Evolutionary conservation across 2,329 filamentous ascomycete species (phyloP).

Genomic region (Beauveria bassiana): DNA sequence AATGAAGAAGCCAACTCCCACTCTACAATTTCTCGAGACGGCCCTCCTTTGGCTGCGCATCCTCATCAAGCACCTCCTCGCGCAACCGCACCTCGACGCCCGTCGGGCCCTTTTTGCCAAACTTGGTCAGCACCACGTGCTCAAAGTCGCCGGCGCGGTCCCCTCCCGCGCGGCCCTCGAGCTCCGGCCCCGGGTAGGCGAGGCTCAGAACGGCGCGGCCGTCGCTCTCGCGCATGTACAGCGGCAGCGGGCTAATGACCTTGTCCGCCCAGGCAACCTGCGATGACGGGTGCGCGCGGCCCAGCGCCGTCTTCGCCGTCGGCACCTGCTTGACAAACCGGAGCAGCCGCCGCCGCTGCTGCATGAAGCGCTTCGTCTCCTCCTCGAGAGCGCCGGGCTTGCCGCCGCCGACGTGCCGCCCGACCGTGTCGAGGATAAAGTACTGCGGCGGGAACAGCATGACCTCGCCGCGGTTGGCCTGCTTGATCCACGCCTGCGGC

Average conservation of each 20-base stretch:
- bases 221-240: constrained; percentile 37
- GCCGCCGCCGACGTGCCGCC: constrained; percentile 39
- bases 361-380: constrained; percentile 29
- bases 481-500: constrained; percentile 59
- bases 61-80: constrained; percentile 41
- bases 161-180: constrained; percentile 32
- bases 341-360: constrained; percentile 45
- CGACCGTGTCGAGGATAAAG: constrained; percentile 58
- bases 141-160: constrained; percentile 48
- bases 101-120: constrained; percentile 41
- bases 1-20: not conserved
- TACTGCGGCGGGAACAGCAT: constrained; percentile 88
- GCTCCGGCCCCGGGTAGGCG: constrained; percentile 50
- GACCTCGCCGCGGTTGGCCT: constrained; percentile 57
- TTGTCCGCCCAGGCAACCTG: constrained; percentile 51
- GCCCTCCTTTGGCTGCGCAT: constrained; percentile 23
- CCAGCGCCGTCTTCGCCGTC: constrained; percentile 33
- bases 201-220: constrained; percentile 45
- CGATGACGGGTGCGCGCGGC: constrained; percentile 32
- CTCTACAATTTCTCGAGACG: constrained; percentile 20
- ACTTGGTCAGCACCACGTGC: constrained; percentile 50
- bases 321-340: constrained; percentile 41
- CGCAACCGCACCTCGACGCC: constrained; percentile 45
- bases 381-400: constrained; percentile 19
- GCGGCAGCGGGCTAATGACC: constrained; percentile 48